Evolutionary conservation across 306 rosid genomes (phyloP).

Genomic region (Canavalia ensiformis): DNA sequence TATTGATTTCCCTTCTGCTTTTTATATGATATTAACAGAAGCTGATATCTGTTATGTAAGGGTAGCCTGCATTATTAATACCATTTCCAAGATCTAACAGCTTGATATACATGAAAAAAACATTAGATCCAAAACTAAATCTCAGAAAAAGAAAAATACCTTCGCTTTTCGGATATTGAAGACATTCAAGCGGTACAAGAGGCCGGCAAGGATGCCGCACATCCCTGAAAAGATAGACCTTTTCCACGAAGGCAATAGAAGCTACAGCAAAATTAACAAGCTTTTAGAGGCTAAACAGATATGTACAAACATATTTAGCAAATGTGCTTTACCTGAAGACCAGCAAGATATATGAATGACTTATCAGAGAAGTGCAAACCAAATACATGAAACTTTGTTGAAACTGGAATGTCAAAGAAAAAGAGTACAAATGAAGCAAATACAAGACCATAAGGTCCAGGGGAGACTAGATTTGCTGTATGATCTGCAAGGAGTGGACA

Average conservation of each 20-base stretch:
- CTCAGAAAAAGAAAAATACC: constrained; percentile 56
- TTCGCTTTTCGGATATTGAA: constrained; percentile 88
- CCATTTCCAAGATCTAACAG: constrained; percentile 21
- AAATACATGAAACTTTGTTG: constrained; percentile 81
- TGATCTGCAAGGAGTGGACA: constrained; percentile 73
- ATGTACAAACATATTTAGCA: constrained; percentile 32
- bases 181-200: constrained; percentile 84
- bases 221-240: constrained; percentile 90
- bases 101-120: no score
- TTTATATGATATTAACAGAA: no score
- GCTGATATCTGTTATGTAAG: no score
- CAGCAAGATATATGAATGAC: constrained; percentile 94
- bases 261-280: constrained; percentile 64
- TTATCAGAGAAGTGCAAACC: constrained; percentile 89
- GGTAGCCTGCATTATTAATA: neutral
- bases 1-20: no score
- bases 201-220: constrained; percentile 94
- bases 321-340: constrained; percentile 74
- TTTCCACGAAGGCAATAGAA: constrained; percentile 94
- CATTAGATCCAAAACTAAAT: no score
- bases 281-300: neutral
- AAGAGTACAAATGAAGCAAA: constrained; percentile 96
- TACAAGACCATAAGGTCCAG: constrained; percentile 98
- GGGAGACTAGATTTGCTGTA: constrained; percentile 68
- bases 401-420: constrained; percentile 97